phyloP scores from a whole-genome alignment of 306 rosid species.

The Fragaria iinumae region DNA sequence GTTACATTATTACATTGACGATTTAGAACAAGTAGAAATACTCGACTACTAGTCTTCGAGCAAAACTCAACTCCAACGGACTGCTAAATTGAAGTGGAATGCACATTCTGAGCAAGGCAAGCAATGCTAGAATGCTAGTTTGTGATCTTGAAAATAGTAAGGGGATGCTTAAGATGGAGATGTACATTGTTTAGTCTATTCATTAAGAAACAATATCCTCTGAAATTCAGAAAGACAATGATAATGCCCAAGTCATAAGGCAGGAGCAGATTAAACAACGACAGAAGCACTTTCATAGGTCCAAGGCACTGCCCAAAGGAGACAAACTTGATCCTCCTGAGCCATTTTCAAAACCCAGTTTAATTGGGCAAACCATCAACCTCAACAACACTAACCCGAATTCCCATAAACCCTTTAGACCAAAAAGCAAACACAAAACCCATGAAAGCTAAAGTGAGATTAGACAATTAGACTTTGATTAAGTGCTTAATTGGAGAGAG shows the following conservation, averaged over 20 bases:
- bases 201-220: background rate
- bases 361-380: conserved; percentile 33
- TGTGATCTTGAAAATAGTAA: background rate
- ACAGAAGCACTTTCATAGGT: conserved; percentile 26
- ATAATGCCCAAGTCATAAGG: background rate
- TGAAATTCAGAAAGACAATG: background rate
- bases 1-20: too few relatives aligned
- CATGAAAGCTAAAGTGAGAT: background rate
- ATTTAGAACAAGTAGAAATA: too few relatives aligned
- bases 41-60: background rate
- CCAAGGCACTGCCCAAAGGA: conserved; percentile 29
- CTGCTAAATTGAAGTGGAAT: background rate
- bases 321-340: conserved; percentile 42
- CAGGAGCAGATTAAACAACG: background rate
- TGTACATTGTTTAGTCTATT: background rate
- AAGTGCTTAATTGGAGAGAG: conserved; percentile 8
- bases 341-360: background rate
- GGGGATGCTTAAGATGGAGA: background rate
- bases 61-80: background rate
- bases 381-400: conserved; percentile 29
- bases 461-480: background rate
- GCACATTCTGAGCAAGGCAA: background rate
- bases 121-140: background rate
- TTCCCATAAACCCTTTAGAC: conserved; percentile 29
- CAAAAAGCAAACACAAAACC: background rate